A percentile compares a stretch with the other conserved stretches of the same genome.
These are phyloP conservation scores for Tarenaya hassleriana DNA, from an alignment of 345 rosid genomes.

Conservation along the genomic window DNA sequence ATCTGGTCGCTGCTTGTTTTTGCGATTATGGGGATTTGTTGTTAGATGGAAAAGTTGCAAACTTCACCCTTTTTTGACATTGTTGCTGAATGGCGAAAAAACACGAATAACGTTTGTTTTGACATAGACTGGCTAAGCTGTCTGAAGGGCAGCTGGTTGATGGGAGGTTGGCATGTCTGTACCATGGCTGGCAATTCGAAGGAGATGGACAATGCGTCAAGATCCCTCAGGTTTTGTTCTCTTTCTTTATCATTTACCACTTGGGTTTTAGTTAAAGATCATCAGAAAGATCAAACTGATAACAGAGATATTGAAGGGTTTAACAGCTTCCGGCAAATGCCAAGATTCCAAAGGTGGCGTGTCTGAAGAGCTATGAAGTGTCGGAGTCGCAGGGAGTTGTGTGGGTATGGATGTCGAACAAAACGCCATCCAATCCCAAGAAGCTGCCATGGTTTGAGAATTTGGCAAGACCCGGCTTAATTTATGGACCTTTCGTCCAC, in stretches of 20 bases:
- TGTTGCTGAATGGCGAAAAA: not conserved
- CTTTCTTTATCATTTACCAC: not conserved
- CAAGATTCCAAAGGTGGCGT: constrained; percentile 75
- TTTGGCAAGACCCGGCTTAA: constrained; percentile 69
- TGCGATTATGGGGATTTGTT: too few species aligned
- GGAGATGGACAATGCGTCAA: constrained; percentile 80
- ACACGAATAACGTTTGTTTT: constrained; percentile 1
- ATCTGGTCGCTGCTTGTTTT: too few species aligned
- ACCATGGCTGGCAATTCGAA: constrained; percentile 97
- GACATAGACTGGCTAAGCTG: constrained; percentile 70
- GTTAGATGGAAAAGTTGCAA: not conserved
- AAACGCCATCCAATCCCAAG: constrained; percentile 49
- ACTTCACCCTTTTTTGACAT: too few species aligned
- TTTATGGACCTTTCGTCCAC: constrained; percentile 59
- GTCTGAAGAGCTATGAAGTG: constrained; percentile 60
- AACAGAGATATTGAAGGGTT: not conserved
- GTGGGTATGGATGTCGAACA: constrained; percentile 90
- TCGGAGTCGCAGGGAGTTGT: constrained; percentile 87
- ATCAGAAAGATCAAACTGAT: not conserved
- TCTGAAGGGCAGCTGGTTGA: constrained; percentile 88
- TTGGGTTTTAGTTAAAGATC: not conserved
- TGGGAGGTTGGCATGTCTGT: constrained; percentile 84
- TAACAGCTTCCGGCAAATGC: constrained; percentile 69
- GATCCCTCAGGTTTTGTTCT: constrained; percentile 81
- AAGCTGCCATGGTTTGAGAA: constrained; percentile 92